phyloP scores from a whole-genome alignment of 2,329 filamentous ascomycete genomes.

The Phaeosphaeriaceae sp. region DNA sequence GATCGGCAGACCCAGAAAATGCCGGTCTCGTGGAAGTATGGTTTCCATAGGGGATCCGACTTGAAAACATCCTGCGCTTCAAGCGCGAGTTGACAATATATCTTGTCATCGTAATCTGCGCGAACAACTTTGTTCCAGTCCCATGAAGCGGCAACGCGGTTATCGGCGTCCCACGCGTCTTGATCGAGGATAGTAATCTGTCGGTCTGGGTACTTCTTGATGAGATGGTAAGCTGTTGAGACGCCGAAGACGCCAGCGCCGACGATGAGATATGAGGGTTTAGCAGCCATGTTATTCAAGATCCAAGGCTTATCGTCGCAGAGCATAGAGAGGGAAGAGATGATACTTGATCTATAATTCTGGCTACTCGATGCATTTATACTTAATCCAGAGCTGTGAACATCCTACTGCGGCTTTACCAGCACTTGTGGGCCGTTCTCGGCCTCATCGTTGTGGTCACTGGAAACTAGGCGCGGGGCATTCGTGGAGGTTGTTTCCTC shows the following conservation, averaged over 20 bases:
- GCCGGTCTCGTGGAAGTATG: constrained; percentile 61
- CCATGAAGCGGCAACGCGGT: constrained; percentile 67
- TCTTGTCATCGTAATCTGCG: constrained; percentile 71
- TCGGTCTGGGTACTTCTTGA: constrained; percentile 51
- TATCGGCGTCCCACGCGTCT: constrained; percentile 41
- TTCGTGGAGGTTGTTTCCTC: constrained; percentile 36
- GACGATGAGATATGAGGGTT: constrained; percentile 44
- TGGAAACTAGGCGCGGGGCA: constrained; percentile 32
- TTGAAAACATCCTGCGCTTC: constrained; percentile 72
- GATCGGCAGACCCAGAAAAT: constrained; percentile 55
- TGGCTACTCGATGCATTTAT: constrained; percentile 22
- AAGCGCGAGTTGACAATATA: constrained; percentile 71
- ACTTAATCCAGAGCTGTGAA: constrained; percentile 15
- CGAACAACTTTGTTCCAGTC: constrained; percentile 79
- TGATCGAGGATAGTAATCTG: constrained; percentile 52
- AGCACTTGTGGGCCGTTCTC: constrained; percentile 29
- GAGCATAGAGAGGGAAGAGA: constrained; percentile 15
- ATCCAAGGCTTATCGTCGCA: constrained; percentile 23
- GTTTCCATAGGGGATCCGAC: constrained; percentile 63
- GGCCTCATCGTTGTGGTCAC: constrained; percentile 23
- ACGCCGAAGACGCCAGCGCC: constrained; percentile 50
- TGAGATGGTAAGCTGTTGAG: constrained; percentile 50
- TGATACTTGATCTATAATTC: constrained; percentile 15
- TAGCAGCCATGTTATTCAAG: constrained; percentile 35
- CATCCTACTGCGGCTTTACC: constrained; percentile 12